Conservation (phyloP, 768 basidiomycete genomes). For the Royoungia palumana region DNA sequence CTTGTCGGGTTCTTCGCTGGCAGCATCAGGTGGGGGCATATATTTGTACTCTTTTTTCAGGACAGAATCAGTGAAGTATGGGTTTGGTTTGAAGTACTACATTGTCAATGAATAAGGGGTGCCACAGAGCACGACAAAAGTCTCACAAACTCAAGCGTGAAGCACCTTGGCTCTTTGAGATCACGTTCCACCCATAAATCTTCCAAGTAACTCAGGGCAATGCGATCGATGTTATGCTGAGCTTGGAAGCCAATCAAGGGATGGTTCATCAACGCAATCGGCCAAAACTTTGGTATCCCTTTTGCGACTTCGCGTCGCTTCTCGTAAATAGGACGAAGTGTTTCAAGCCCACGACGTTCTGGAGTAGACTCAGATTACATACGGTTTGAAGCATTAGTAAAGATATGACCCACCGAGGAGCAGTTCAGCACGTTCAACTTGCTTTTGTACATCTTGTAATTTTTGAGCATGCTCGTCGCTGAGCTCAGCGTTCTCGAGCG, state of each 20-base stretch:
- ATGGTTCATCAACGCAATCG: conserved; percentile 80
- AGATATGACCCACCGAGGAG: conserved; percentile 55
- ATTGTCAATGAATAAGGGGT: conserved; percentile 4
- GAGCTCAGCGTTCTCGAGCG: conserved; percentile 64
- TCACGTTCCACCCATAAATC: conserved; percentile 84
- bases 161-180: conserved; percentile 70
- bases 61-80: conserved; percentile 71
- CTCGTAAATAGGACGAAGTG: conserved; percentile 60
- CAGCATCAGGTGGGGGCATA: conserved; percentile 49
- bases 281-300: conserved; percentile 77
- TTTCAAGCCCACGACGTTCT: conserved; percentile 65
- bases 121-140: conserved; percentile 2
- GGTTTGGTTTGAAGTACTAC: conserved; percentile 84
- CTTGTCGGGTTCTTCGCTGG: conserved; percentile 57
- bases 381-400: neutral
- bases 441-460: conserved; percentile 62
- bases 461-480: conserved; percentile 70
- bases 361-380: conserved; percentile 9
- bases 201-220: conserved; percentile 79
- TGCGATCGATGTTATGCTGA: conserved; percentile 73
- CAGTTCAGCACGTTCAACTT: conserved; percentile 67
- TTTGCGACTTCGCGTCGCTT: conserved; percentile 66
- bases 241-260: conserved; percentile 56
- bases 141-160: conserved; percentile 87
- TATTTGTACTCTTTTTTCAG: conserved; percentile 84